phyloP scores from a whole-genome alignment of 2,329 filamentous ascomycete species.

The Sordariomycetes sp. region DNA sequence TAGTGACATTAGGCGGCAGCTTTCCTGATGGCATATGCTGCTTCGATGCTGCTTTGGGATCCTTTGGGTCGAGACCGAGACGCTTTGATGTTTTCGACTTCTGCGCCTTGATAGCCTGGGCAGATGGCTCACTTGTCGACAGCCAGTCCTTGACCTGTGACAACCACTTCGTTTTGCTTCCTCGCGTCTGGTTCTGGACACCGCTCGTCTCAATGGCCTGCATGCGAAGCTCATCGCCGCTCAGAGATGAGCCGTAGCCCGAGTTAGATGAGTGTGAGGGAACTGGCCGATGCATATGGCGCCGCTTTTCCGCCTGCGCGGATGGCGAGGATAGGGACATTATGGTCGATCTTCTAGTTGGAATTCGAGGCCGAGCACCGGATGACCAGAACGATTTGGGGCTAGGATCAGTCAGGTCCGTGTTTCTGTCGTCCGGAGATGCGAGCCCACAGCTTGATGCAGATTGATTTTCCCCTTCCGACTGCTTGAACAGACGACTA shows the following conservation, averaged over 20 bases:
- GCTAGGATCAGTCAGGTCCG: no score
- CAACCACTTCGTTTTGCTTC: not conserved
- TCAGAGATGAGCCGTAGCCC: not conserved
- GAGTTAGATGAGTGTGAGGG: no score
- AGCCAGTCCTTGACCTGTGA: slow-evolving; percentile 38
- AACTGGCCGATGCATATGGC: no score
- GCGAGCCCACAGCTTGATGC: no score
- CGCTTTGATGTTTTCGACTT: slow-evolving; percentile 34
- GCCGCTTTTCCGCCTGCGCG: no score
- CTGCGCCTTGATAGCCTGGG: slow-evolving; percentile 36
- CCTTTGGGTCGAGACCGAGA: slow-evolving; percentile 31
- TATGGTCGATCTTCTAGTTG: no score
- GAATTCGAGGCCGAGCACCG: no score
- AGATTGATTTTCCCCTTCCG: no score
- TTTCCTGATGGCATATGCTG: slow-evolving; percentile 34
- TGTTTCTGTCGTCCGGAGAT: no score
- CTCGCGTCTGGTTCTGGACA: not conserved
- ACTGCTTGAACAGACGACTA: no score
- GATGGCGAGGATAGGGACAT: no score
- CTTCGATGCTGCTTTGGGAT: slow-evolving; percentile 33
- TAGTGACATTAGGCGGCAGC: slow-evolving; percentile 35
- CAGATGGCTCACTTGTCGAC: slow-evolving; percentile 37
- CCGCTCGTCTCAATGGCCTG: not conserved
- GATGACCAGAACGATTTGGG: no score
- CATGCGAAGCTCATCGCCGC: not conserved